Conservation (phyloP, 1,284 basidiomycete species). For the Marasmius sp. region DNA sequence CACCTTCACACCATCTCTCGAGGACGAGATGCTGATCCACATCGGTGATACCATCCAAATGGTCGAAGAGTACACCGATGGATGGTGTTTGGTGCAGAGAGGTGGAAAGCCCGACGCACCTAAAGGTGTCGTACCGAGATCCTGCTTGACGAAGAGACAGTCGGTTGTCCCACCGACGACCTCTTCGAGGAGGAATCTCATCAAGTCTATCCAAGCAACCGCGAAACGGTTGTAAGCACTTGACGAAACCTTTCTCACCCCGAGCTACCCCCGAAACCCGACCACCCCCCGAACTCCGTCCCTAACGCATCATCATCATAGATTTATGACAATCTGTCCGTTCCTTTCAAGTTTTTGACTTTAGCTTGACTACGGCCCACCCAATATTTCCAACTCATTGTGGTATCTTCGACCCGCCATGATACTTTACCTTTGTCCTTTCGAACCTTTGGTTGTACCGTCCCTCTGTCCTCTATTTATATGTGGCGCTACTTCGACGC, state of each 20-base stretch:
- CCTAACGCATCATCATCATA: background rate
- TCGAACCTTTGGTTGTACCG: background rate
- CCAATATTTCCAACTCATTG: background rate
- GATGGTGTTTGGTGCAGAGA: conserved; percentile 65
- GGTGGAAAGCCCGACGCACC: conserved; percentile 45
- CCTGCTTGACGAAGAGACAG: conserved; percentile 38
- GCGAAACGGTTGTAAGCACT: background rate
- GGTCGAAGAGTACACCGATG: conserved; percentile 63
- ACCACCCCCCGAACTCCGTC: background rate
- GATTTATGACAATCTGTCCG: background rate
- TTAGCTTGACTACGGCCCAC: background rate
- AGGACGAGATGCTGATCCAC: conserved; percentile 56
- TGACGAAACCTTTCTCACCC: background rate
- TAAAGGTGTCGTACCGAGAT: conserved; percentile 60
- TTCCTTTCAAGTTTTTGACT: background rate
- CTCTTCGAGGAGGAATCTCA: conserved; percentile 16
- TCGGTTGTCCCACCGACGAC: background rate
- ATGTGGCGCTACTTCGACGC: background rate
- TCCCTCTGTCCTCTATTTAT: background rate
- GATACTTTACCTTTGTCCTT: background rate
- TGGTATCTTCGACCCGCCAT: background rate
- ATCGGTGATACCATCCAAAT: conserved; percentile 57
- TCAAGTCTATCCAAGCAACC: conserved; percentile 2
- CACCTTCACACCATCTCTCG: conserved; percentile 49
- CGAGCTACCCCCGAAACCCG: background rate